These are phyloP conservation scores for Aspergillus saccharolyticus DNA, from an alignment of 495 filamentous ascomycete genomes.

Conservation along the genomic window DNA sequence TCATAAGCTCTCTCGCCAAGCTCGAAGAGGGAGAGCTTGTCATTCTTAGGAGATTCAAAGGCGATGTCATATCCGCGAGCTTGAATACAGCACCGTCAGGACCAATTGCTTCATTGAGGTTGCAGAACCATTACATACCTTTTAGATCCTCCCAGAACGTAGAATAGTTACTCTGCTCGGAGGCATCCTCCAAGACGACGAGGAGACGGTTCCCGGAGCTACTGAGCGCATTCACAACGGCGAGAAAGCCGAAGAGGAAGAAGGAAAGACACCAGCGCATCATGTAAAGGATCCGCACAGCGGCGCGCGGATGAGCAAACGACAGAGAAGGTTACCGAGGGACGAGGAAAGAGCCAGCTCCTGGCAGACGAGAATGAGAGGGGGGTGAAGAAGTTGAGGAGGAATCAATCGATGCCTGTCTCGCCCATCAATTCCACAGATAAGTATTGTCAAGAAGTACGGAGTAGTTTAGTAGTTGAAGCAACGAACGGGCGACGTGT, in stretches of 20 bases:
- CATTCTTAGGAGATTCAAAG: conserved; percentile 82
- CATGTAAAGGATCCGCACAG: conserved; percentile 40
- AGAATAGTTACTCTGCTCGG: conserved; percentile 74
- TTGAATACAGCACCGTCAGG: conserved; percentile 34
- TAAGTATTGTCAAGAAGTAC: too few species aligned
- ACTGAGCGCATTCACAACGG: conserved; percentile 70
- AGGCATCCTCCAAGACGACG: conserved; percentile 77
- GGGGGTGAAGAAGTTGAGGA: conserved; percentile 19
- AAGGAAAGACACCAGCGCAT: conserved; percentile 78
- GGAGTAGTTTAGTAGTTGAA: too few species aligned
- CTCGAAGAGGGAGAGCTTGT: conserved; percentile 74
- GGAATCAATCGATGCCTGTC: neutral
- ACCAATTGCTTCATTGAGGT: conserved; percentile 1
- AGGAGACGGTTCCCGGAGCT: conserved; percentile 75
- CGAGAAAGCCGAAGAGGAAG: conserved; percentile 57
- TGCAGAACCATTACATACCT: conserved; percentile 45
- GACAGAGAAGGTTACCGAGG: conserved; percentile 14
- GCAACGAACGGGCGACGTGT: conserved; percentile 45
- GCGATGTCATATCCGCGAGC: conserved; percentile 75
- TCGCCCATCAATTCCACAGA: neutral
- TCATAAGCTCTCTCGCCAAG: conserved; percentile 86
- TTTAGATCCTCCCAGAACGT: conserved; percentile 77
- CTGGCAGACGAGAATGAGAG: conserved; percentile 15
- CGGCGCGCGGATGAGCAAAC: conserved; percentile 27
- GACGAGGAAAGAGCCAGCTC: conserved; percentile 16